Percentiles rank a stretch among this genome's conserved stretches.
These are phyloP conservation scores for Diaporthe batatas DNA, from an alignment of 2,329 filamentous ascomycete species.

Conservation along the genomic window DNA sequence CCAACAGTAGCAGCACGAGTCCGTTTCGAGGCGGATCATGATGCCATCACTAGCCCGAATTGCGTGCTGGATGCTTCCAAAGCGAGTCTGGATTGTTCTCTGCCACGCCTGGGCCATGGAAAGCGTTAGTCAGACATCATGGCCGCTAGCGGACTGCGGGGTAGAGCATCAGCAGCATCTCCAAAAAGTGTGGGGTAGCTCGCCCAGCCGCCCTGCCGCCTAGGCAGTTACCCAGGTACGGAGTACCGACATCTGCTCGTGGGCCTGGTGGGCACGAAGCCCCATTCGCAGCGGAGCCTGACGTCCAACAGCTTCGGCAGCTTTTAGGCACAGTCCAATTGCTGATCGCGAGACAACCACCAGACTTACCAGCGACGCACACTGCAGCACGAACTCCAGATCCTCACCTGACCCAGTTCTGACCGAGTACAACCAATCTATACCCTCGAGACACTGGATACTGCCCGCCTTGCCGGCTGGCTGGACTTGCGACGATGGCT, in stretches of 20 bases:
- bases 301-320: background rate
- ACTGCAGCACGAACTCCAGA: background rate
- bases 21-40: conserved; percentile 22
- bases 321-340: background rate
- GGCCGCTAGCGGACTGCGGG: background rate
- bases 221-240: background rate
- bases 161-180: background rate
- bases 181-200: conserved; percentile 12
- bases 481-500: conserved; percentile 17
- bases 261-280: conserved; percentile 17
- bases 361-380: background rate
- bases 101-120: background rate
- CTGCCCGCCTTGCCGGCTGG: background rate
- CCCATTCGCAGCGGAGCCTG: background rate
- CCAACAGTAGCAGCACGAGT: background rate
- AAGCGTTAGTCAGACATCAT: conserved; percentile 3
- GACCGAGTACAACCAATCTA: background rate
- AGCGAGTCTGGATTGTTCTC: background rate
- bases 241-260: background rate
- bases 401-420: background rate
- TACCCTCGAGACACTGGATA: background rate
- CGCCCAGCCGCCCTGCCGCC: no score
- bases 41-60: conserved; percentile 23
- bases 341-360: background rate
- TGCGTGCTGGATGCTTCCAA: conserved; percentile 19